These are phyloP conservation scores for Paspalum vaginatum DNA, from an alignment of 176 grass and related monocot genomes.

Conservation along the genomic window DNA sequence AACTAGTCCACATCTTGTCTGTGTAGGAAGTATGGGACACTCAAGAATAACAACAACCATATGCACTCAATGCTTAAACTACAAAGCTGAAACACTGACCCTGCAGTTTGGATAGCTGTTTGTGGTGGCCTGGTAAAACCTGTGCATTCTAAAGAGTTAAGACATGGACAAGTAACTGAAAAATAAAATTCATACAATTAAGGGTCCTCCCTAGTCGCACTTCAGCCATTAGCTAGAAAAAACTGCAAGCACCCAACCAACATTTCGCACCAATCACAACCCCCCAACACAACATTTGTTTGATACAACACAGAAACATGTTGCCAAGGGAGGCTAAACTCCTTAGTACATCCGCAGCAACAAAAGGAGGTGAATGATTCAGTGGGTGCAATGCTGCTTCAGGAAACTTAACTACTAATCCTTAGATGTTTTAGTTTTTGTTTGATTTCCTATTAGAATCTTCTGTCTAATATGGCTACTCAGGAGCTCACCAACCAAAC, in stretches of 20 bases:
- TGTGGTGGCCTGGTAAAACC: slow-evolving; percentile 6
- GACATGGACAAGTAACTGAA: no score
- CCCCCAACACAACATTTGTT: neutral
- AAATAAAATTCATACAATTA: no score
- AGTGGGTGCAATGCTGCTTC: neutral
- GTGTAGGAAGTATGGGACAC: no score
- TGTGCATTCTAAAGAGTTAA: slow-evolving; percentile 18
- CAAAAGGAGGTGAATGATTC: neutral
- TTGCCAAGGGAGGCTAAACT: neutral
- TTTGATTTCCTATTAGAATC: neutral
- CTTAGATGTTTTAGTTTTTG: neutral
- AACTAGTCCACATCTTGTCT: no score
- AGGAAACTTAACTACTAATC: neutral
- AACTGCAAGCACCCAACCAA: neutral
- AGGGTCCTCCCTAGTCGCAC: no score
- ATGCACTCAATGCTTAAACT: slow-evolving; percentile 1
- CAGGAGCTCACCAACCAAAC: neutral
- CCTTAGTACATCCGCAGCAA: neutral
- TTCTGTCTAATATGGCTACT: neutral
- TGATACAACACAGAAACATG: neutral
- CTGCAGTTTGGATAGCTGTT: neutral
- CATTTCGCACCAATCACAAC: neutral
- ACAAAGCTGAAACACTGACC: neutral
- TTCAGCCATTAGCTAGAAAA: no score
- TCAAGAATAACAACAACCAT: neutral